Evolutionary conservation across 768 basidiomycete genomes (phyloP).

Genomic region (Candolleomyces efflorescens): DNA sequence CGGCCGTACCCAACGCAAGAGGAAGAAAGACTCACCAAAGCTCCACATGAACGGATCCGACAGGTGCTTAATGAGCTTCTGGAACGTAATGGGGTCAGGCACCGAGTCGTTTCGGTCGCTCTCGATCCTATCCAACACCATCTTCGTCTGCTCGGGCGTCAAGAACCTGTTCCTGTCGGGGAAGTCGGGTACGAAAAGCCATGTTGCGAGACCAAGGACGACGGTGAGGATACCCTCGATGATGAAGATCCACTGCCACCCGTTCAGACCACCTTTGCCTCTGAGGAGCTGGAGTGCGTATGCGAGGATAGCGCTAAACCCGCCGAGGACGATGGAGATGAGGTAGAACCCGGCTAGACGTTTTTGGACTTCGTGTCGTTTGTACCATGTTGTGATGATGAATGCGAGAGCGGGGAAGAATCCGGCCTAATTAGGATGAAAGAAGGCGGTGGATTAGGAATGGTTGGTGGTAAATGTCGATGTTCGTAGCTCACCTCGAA

Average conservation of each 20-base stretch:
- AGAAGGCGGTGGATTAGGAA: background rate
- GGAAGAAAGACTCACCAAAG: slow-evolving; percentile 21
- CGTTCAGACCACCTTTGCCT: slow-evolving; percentile 24
- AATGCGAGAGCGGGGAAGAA: slow-evolving; percentile 40
- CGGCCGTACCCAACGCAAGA: background rate
- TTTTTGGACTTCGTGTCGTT: slow-evolving; percentile 40
- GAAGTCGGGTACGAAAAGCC: slow-evolving; percentile 31
- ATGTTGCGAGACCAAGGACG: slow-evolving; percentile 24
- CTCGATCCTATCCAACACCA: slow-evolving; percentile 29
- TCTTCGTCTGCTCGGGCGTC: slow-evolving; percentile 30
- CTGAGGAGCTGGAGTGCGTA: slow-evolving; percentile 18
- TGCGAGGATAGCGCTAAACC: slow-evolving; percentile 25
- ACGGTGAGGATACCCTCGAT: slow-evolving; percentile 30
- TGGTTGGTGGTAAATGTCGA: too few species aligned
- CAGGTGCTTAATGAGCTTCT: slow-evolving; percentile 29
- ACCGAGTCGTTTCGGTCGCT: slow-evolving; percentile 34
- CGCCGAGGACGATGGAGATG: slow-evolving; percentile 25
- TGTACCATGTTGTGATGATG: slow-evolving; percentile 40
- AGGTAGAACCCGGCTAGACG: slow-evolving; percentile 30
- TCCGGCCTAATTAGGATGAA: slow-evolving; percentile 22
- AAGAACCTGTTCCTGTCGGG: slow-evolving; percentile 33
- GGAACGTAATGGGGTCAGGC: slow-evolving; percentile 26
- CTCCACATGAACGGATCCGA: slow-evolving; percentile 34
- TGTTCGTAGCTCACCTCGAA: slow-evolving; percentile 20
- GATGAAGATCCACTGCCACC: slow-evolving; percentile 36